These are phyloP conservation scores for Fagus sylvatica DNA, from an alignment of 306 rosid genomes.

Conservation along the genomic window DNA sequence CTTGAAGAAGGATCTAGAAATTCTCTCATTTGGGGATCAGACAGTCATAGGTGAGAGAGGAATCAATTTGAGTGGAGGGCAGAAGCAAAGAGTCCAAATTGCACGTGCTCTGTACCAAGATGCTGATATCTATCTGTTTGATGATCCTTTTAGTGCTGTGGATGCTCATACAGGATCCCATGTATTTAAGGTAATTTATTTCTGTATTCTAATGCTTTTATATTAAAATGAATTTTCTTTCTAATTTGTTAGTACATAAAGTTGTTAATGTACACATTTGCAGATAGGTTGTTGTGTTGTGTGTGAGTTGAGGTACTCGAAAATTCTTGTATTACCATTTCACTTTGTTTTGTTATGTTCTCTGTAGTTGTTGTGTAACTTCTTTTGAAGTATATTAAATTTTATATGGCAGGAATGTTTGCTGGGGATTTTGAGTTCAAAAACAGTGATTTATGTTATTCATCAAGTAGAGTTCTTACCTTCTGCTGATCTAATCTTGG, in stretches of 20 bases:
- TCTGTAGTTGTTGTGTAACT: neutral
- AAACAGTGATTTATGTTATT: conserved; percentile 80
- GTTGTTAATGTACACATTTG: too few relatives aligned
- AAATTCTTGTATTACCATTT: too few relatives aligned
- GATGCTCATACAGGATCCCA: conserved; percentile 67
- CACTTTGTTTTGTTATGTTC: neutral
- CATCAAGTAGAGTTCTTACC: conserved; percentile 94
- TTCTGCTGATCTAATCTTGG: conserved; percentile 80
- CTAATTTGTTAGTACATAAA: neutral
- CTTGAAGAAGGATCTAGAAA: conserved; percentile 50
- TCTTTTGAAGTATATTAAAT: neutral
- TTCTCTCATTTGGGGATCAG: conserved; percentile 51
- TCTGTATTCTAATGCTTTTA: neutral
- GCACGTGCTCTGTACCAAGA: conserved; percentile 56
- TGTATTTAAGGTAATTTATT: conserved; percentile 35
- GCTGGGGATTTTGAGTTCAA: conserved; percentile 66
- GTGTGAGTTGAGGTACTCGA: too few relatives aligned
- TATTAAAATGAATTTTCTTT: neutral
- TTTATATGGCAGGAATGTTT: conserved; percentile 60
- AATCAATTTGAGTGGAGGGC: conserved; percentile 62
- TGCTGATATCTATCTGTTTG: conserved; percentile 54
- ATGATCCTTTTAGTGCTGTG: conserved; percentile 49
- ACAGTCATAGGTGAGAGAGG: conserved; percentile 59
- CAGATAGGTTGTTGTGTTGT: too few relatives aligned
- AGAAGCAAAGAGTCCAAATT: conserved; percentile 59